Evolutionary conservation across 2,329 filamentous ascomycete genomes (phyloP).

Genomic region (Trichoderma breve): DNA sequence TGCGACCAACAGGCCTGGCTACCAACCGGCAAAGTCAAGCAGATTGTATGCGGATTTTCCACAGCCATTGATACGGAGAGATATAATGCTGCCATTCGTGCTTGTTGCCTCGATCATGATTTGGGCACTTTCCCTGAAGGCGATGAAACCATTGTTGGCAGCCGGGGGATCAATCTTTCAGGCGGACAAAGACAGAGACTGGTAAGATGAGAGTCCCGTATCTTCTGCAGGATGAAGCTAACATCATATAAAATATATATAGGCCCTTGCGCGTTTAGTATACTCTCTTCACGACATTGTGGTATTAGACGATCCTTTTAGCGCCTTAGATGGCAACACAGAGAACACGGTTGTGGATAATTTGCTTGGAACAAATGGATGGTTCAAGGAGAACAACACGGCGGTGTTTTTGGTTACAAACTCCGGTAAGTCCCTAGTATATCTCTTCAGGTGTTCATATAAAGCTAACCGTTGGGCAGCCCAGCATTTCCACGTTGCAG

Average conservation of each 20-base stretch:
- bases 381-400: conserved; percentile 28
- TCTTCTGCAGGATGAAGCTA: background rate
- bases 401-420: conserved; percentile 37
- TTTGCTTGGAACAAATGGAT: conserved; percentile 26
- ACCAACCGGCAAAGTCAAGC: conserved; percentile 22
- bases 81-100: conserved; percentile 23
- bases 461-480: conserved; percentile 21
- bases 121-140: conserved; percentile 26
- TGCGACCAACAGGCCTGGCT: conserved; percentile 27
- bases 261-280: conserved; percentile 23
- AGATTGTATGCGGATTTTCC: conserved; percentile 23
- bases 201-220: conserved; percentile 15
- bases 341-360: conserved; percentile 22
- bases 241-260: background rate
- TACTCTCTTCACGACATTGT: conserved; percentile 18
- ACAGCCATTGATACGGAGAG: conserved; percentile 16
- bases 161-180: conserved; percentile 25
- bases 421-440: background rate
- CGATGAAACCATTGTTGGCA: conserved; percentile 24
- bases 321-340: conserved; percentile 23
- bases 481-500: conserved; percentile 39
- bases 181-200: conserved; percentile 28
- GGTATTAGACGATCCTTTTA: conserved; percentile 25
- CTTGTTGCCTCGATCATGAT: conserved; percentile 27
- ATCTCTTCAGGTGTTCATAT: no score